Percentiles rank a stretch among this genome's conserved stretches.
Conservation (phyloP, 768 basidiomycete species). For the Dioszegia aurantiaca region DNA sequence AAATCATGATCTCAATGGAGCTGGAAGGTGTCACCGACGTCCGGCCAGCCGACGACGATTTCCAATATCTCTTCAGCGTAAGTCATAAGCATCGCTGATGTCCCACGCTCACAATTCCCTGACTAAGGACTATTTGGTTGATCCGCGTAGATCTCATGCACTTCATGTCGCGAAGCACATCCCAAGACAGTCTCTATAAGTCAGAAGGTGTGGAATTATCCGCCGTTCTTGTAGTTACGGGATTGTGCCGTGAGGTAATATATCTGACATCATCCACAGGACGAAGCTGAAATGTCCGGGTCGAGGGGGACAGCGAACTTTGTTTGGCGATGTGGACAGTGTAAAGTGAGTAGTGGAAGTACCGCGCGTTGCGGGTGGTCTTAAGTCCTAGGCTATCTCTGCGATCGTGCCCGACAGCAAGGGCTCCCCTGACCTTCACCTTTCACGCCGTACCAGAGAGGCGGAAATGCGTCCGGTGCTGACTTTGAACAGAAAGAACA, state of each 20-base stretch:
- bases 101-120: too few relatives aligned
- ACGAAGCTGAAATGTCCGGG: constrained; percentile 48
- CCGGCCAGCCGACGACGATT: constrained; percentile 38
- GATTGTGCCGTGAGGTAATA: too few relatives aligned
- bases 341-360: constrained; percentile 52
- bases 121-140: not conserved
- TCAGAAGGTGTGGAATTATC: constrained; percentile 30
- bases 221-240: not conserved
- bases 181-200: constrained; percentile 47
- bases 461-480: too few relatives aligned
- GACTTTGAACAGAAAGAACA: constrained; percentile 48
- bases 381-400: too few relatives aligned
- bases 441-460: too few relatives aligned
- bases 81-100: too few relatives aligned
- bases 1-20: constrained; percentile 47
- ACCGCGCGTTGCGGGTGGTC: too few relatives aligned
- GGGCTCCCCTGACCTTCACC: too few relatives aligned
- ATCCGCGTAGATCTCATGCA: constrained; percentile 14
- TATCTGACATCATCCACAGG: constrained; percentile 28
- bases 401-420: too few relatives aligned
- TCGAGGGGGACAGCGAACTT: constrained; percentile 50
- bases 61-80: constrained; percentile 50
- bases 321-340: constrained; percentile 48
- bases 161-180: constrained; percentile 47
- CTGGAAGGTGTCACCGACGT: constrained; percentile 50